Conservation (phyloP, 129 eudicot species). For the Erigeron canadensis region DNA sequence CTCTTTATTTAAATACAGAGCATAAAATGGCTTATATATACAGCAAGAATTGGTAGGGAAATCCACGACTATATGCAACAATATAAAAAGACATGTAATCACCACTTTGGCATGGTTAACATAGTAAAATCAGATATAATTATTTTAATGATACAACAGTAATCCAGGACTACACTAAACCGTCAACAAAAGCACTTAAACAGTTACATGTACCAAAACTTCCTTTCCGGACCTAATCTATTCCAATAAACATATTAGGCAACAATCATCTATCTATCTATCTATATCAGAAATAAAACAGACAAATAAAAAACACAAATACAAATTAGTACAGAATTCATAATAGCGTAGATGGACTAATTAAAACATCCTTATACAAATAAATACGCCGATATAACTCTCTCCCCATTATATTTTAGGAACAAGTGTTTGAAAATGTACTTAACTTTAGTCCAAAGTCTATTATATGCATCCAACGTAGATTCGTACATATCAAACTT, state of each 20-base stretch:
- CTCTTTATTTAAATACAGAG: not conserved
- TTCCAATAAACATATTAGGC: not conserved
- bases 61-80: not conserved
- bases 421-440: too few relatives aligned
- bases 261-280: not conserved
- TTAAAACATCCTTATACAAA: too few relatives aligned
- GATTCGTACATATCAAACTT: too few relatives aligned
- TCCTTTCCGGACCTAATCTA: slow-evolving; percentile 8
- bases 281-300: too few relatives aligned
- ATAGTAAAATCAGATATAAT: not conserved
- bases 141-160: not conserved
- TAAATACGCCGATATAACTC: too few relatives aligned
- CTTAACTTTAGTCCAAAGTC: too few relatives aligned
- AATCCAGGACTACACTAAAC: not conserved
- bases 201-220: not conserved
- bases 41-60: not conserved
- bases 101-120: not conserved
- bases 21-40: not conserved
- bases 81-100: not conserved
- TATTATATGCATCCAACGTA: too few relatives aligned
- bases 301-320: too few relatives aligned
- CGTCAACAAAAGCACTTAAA: not conserved
- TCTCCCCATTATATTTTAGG: too few relatives aligned
- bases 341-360: too few relatives aligned
- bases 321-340: too few relatives aligned